Conservation (phyloP, 257 asterid species). For the Datura wrightii region DNA sequence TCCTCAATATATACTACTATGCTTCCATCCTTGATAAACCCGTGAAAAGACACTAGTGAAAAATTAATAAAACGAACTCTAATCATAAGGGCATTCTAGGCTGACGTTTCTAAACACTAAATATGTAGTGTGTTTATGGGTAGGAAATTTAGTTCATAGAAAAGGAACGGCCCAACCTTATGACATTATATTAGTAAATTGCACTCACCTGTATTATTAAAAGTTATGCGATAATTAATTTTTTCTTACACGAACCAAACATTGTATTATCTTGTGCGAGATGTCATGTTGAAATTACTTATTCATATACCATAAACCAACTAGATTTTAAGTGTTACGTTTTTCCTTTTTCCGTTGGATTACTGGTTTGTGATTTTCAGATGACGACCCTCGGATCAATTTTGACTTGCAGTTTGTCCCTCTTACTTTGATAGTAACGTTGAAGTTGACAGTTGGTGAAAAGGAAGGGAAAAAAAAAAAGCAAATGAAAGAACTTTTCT, state of each 20-base stretch:
- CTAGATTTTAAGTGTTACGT: background rate
- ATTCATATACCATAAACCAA: background rate
- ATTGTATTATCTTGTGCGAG: too few species aligned
- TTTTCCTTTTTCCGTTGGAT: background rate
- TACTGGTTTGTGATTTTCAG: background rate
- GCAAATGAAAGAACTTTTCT: background rate
- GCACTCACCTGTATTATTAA: too few species aligned
- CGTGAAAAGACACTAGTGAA: background rate
- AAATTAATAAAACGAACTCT: too few species aligned
- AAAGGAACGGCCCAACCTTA: too few species aligned
- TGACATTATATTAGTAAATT: too few species aligned
- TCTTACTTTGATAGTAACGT: conserved; percentile 3
- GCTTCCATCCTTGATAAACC: background rate
- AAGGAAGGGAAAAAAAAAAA: background rate
- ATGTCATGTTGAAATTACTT: too few species aligned
- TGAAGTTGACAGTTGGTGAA: background rate
- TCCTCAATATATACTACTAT: background rate
- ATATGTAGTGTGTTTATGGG: too few species aligned
- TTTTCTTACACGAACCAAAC: too few species aligned
- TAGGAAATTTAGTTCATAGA: too few species aligned
- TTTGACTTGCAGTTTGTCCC: background rate
- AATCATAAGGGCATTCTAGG: too few species aligned
- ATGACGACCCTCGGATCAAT: background rate
- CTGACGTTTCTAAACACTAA: too few species aligned
- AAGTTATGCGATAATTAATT: too few species aligned